Percentiles rank a stretch among this genome's conserved stretches.
These are phyloP conservation scores for Kokia cookei DNA, from an alignment of 441 rosid species.

Conservation along the genomic window DNA sequence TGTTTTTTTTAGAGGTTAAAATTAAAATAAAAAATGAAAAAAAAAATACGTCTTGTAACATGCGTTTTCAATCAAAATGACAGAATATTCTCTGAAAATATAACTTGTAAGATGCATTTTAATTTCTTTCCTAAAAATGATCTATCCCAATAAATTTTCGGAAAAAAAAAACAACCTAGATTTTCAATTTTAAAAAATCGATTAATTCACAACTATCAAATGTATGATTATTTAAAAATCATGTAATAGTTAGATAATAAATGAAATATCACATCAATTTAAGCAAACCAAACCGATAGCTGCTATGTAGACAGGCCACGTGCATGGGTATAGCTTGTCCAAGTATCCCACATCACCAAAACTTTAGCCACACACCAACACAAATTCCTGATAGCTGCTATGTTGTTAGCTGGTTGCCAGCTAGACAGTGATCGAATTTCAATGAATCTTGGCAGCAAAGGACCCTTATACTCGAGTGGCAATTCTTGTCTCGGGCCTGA, in stretches of 20 bases:
- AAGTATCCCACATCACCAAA: not conserved
- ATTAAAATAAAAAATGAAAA: accelerated
- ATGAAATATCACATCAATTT: too few species aligned
- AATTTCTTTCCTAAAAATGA: too few species aligned
- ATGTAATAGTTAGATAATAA: too few species aligned
- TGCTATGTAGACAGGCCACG: not conserved
- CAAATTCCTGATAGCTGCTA: not conserved
- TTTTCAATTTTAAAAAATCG: too few species aligned
- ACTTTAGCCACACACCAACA: not conserved
- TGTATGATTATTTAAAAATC: too few species aligned
- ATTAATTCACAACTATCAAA: too few species aligned
- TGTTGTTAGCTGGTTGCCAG: not conserved
- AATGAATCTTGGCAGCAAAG: not conserved
- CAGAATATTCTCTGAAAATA: too few species aligned
- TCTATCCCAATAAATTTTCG: too few species aligned
- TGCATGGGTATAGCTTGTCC: not conserved
- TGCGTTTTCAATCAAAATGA: accelerated
- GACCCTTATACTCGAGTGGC: not conserved
- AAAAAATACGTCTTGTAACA: accelerated
- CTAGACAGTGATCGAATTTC: not conserved
- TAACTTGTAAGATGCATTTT: accelerated
- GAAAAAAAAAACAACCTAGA: too few species aligned
- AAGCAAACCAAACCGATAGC: too few species aligned
- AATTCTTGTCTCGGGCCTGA: not conserved
- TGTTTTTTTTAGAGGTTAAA: too few species aligned